phyloP scores from a whole-genome alignment of 2,329 filamentous ascomycete genomes.

The Epichloe sylvatica region DNA sequence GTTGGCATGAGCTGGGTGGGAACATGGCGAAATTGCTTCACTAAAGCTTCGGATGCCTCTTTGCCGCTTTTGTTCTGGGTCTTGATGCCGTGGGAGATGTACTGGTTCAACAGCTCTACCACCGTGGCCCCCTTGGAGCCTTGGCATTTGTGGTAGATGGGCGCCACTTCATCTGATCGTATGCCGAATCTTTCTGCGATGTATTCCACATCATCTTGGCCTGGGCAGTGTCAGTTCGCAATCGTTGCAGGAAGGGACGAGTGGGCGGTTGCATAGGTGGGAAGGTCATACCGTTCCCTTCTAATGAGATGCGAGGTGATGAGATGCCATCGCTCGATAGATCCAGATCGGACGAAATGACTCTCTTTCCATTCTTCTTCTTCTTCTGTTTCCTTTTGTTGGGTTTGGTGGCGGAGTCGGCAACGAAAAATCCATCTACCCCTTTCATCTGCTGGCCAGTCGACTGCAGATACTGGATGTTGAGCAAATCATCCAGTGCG shows the following conservation, averaged over 20 bases:
- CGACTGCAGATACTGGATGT: slow-evolving; percentile 62
- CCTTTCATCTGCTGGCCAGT: slow-evolving; percentile 51
- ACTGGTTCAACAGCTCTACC: slow-evolving; percentile 29
- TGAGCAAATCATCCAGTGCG: slow-evolving; percentile 70
- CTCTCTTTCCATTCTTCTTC: slow-evolving; percentile 18
- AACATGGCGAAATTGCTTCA: slow-evolving; percentile 26
- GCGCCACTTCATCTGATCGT: slow-evolving; percentile 25
- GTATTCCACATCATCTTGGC: slow-evolving; percentile 27
- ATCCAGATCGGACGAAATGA: slow-evolving; percentile 6
- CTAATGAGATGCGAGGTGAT: slow-evolving; percentile 7
- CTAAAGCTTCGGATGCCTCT: slow-evolving; percentile 20
- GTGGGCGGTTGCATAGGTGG: no score
- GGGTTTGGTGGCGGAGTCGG: slow-evolving; percentile 25
- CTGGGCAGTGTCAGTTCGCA: slow-evolving; percentile 8
- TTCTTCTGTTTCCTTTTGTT: slow-evolving; percentile 25
- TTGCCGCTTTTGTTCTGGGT: slow-evolving; percentile 18
- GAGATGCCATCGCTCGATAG: slow-evolving; percentile 8
- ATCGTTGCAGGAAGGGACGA: not conserved
- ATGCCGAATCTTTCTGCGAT: slow-evolving; percentile 30
- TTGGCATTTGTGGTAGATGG: slow-evolving; percentile 25
- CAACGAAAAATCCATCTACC: slow-evolving; percentile 65
- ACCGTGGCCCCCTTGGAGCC: slow-evolving; percentile 27
- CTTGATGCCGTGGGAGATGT: slow-evolving; percentile 24
- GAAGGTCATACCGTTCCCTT: not conserved
- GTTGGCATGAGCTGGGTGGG: slow-evolving; percentile 29